Conservation (phyloP, 1,284 basidiomycete genomes). For the Rhodotorula sp. region DNA sequence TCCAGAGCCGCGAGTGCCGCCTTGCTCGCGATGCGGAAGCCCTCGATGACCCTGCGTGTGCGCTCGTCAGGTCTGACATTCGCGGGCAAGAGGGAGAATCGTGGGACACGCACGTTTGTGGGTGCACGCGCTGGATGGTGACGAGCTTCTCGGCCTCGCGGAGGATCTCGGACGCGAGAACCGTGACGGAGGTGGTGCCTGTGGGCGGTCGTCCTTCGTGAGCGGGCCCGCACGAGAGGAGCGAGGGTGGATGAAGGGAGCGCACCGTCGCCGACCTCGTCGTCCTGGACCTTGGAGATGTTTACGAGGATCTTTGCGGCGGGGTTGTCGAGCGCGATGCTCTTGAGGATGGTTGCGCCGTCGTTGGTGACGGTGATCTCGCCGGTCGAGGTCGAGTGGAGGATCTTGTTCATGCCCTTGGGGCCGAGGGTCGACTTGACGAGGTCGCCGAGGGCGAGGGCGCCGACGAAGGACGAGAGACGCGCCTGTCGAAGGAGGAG, state of each 20-base stretch:
- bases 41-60: constrained; percentile 73
- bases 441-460: constrained; percentile 92
- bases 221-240: neutral
- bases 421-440: constrained; percentile 98
- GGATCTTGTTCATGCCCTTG: constrained; percentile 72
- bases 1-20: constrained; percentile 85
- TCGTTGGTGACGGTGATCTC: constrained; percentile 98
- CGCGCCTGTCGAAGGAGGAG: constrained; percentile 59
- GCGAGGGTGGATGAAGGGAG: constrained; percentile 51
- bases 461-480: constrained; percentile 96
- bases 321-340: constrained; percentile 96
- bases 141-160: constrained; percentile 96
- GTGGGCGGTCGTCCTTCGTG: neutral
- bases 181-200: constrained; percentile 77
- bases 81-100: neutral
- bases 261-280: constrained; percentile 88
- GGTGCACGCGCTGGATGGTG: constrained; percentile 84
- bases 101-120: constrained; percentile 67
- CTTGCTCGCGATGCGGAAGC: constrained; percentile 86
- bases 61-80: neutral
- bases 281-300: constrained; percentile 99
- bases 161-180: constrained; percentile 87
- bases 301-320: constrained; percentile 99
- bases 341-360: constrained; percentile 96
- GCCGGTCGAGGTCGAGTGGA: constrained; percentile 86